Evolutionary conservation across 2,329 filamentous ascomycete species (phyloP).

Genomic region (Exophiala bonariae): DNA sequence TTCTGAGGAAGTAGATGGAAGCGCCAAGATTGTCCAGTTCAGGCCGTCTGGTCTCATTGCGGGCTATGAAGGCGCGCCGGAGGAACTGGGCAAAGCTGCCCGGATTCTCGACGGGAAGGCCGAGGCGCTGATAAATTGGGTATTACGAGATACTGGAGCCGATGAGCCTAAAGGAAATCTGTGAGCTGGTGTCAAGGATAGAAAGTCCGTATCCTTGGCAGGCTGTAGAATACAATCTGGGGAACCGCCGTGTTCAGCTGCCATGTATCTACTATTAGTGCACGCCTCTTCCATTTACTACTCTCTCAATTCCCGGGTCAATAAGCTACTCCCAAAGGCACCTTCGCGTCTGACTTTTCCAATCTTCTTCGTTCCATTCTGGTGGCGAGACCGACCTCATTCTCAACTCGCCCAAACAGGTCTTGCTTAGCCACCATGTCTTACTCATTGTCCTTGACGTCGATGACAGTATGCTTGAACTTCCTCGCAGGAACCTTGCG

Average conservation of each 20-base stretch:
- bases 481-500: slow-evolving; percentile 43
- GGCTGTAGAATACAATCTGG: too few species aligned
- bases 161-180: neutral
- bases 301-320: too few species aligned
- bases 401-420: too few species aligned
- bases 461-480: slow-evolving; percentile 47
- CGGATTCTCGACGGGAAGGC: slow-evolving; percentile 12
- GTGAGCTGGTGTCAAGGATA: neutral
- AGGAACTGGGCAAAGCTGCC: slow-evolving; percentile 15
- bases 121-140: slow-evolving; percentile 10
- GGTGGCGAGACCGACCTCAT: too few species aligned
- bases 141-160: slow-evolving; percentile 4
- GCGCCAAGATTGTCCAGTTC: slow-evolving; percentile 13
- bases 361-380: too few species aligned
- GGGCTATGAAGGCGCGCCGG: slow-evolving; percentile 11
- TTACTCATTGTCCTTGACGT: slow-evolving; percentile 44
- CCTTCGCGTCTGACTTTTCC: too few species aligned
- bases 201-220: too few species aligned
- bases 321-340: too few species aligned
- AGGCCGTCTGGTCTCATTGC: slow-evolving; percentile 13
- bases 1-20: slow-evolving; percentile 10
- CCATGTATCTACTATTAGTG: too few species aligned
- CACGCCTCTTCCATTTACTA: too few species aligned
- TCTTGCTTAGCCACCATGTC: too few species aligned
- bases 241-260: too few species aligned